phyloP scores from a whole-genome alignment of 371 early-diverging fungal species.

The Zopfochytrium polystomum region DNA sequence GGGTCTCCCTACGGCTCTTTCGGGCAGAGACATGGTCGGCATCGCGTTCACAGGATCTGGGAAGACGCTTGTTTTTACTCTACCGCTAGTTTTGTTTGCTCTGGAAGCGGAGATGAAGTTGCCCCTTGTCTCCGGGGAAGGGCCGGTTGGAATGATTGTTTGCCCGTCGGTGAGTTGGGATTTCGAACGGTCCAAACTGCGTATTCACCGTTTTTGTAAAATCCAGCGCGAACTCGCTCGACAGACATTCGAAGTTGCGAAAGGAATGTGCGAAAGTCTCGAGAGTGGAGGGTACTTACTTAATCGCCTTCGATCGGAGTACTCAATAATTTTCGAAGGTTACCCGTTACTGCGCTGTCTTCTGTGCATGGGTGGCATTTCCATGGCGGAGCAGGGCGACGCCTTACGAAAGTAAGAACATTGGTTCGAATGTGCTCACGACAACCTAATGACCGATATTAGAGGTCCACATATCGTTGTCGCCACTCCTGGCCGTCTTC shows the following conservation, averaged over 20 bases:
- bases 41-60: constrained; percentile 73
- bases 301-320: background rate
- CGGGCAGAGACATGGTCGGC: constrained; percentile 73
- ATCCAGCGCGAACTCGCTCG: constrained; percentile 78
- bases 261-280: constrained; percentile 62
- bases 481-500: constrained; percentile 99
- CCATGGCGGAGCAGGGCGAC: constrained; percentile 79
- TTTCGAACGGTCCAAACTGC: background rate
- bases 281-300: background rate
- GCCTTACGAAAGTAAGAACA: constrained; percentile 53
- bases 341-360: constrained; percentile 72
- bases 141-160: constrained; percentile 84
- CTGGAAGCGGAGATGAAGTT: constrained; percentile 75
- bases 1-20: constrained; percentile 62
- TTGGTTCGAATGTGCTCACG: background rate
- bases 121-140: constrained; percentile 81
- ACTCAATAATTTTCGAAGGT: constrained; percentile 38
- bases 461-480: constrained; percentile 93
- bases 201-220: background rate
- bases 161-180: constrained; percentile 74
- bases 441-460: background rate
- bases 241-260: constrained; percentile 77
- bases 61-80: constrained; percentile 67
- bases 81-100: constrained; percentile 73
- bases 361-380: constrained; percentile 93